Percentiles rank a stretch among this genome's conserved stretches.
Evolutionary conservation across 139 green algal genomes (phyloP).

Genomic region (Volvox reticuliferus): DNA sequence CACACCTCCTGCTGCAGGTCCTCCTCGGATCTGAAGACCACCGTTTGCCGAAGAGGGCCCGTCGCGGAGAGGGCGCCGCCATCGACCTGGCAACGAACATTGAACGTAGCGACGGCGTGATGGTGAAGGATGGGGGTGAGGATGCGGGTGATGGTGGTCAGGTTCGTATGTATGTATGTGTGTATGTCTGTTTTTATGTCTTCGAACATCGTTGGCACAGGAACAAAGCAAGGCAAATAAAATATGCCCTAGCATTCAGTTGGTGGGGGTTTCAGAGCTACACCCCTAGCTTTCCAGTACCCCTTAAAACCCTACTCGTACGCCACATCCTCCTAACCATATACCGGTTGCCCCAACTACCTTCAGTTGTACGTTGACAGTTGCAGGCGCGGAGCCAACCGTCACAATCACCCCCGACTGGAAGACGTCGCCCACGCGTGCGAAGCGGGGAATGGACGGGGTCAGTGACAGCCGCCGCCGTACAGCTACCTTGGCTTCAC

Average conservation of each 20-base stretch:
- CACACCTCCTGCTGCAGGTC: constrained; percentile 34
- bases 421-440: constrained; percentile 72
- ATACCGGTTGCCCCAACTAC: neutral
- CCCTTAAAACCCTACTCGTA: too few relatives aligned
- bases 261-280: too few relatives aligned
- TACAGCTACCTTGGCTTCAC: constrained; percentile 63
- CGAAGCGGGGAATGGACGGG: constrained; percentile 68
- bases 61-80: neutral
- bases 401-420: constrained; percentile 67
- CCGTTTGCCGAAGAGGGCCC: neutral
- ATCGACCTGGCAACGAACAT: neutral
- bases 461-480: constrained; percentile 69
- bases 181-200: neutral
- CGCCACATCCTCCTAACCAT: too few relatives aligned
- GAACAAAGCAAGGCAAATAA: too few relatives aligned
- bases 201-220: too few relatives aligned
- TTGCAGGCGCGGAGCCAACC: constrained; percentile 13
- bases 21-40: neutral
- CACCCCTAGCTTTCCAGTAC: too few relatives aligned
- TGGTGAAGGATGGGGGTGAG: too few relatives aligned
- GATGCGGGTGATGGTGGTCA: too few relatives aligned
- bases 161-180: neutral
- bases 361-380: constrained; percentile 7
- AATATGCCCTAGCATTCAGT: too few relatives aligned
- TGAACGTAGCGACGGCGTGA: neutral